Evolutionary conservation across 75 land plant species (phyloP).

Genomic region (Larix kaempferi): DNA sequence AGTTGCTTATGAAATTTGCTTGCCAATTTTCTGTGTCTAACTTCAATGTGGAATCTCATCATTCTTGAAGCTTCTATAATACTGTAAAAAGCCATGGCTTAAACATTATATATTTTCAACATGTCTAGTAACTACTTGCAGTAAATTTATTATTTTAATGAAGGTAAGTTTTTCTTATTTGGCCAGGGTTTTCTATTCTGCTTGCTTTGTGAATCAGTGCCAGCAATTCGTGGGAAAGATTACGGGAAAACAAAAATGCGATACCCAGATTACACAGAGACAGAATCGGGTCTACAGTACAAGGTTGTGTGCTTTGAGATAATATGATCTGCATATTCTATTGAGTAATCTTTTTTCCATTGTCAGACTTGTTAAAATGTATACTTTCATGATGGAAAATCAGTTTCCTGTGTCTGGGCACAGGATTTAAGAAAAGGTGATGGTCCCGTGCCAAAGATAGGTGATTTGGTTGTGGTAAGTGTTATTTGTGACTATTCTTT

Average conservation of each 20-base stretch:
- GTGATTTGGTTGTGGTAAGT: conserved; percentile 92
- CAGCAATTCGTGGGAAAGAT: conserved; percentile 94
- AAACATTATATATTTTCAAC: not conserved
- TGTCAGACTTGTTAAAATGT: not conserved
- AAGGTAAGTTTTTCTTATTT: conserved; percentile 7
- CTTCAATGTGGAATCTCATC: not conserved
- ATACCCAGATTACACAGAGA: conserved; percentile 82
- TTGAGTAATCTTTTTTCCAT: not conserved
- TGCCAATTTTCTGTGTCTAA: not conserved
- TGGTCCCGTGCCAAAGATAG: conserved; percentile 71
- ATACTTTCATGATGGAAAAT: not conserved
- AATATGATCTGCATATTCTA: not conserved
- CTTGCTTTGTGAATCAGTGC: conserved; percentile 65
- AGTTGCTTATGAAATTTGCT: not conserved
- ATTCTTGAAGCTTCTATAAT: not conserved
- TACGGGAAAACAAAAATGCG: conserved; percentile 95
- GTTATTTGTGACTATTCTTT: not conserved
- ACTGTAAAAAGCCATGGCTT: not conserved
- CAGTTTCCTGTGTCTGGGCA: not conserved
- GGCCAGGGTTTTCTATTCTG: conserved; percentile 5
- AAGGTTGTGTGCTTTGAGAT: conserved; percentile 49
- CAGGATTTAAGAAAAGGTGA: conserved; percentile 80
- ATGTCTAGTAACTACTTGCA: not conserved
- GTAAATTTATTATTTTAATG: conserved; percentile 7
- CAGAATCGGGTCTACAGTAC: conserved; percentile 89